Base-by-base conservation (phyloP, 2,329 filamentous ascomycete species). In the Aspergillus proliferans region DNA sequence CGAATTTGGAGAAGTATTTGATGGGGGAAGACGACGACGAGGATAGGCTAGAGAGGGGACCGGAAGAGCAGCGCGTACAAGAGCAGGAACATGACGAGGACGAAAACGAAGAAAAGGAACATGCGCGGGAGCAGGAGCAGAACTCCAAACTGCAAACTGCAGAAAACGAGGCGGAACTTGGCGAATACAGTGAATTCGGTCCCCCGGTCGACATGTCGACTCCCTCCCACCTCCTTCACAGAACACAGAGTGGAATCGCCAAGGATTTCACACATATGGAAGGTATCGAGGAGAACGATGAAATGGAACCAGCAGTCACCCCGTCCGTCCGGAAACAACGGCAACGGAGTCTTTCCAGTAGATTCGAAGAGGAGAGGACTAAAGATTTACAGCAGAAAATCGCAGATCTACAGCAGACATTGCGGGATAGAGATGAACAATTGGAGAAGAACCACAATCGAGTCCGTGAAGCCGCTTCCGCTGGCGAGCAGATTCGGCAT, bases 191-290 rank as follows among this genome's bases (percentile, higher is more conserved):
- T 42, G 69, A 72, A 56, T 70, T 71, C 39, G 70, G 66, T 2
- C 69, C 69, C 8, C 69, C 70, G 2, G 58, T 71, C 8, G 70
- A 72, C 47, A 72, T 72, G 65, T 73, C 70, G 1, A 73, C 70
- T 0, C 70, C 70, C 4, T 71, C 69, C 15, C 70, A 71, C 51
- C 30, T 73, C 7, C 52, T 71, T 46, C 65, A 64, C 46, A 52
- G 67, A 28, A 59, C 51, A 5, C 59, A 57, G 34, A 12, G 38
- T 40, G 56, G 48, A 1, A 46, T 59, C 2, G 55, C 53, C 0
- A 65, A 60, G 43, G 67, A 70, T 40, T 58, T 57, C 6, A 67
- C 63, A 1, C 65, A 66, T 18, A 49, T 71, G 7, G 67, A 70
- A 46, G 61, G 64, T 24, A 69, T 70, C 18, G 65, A 69, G 45